Evolutionary conservation across 495 filamentous ascomycete species (phyloP).

Genomic region (Eremomyces bilateralis): DNA sequence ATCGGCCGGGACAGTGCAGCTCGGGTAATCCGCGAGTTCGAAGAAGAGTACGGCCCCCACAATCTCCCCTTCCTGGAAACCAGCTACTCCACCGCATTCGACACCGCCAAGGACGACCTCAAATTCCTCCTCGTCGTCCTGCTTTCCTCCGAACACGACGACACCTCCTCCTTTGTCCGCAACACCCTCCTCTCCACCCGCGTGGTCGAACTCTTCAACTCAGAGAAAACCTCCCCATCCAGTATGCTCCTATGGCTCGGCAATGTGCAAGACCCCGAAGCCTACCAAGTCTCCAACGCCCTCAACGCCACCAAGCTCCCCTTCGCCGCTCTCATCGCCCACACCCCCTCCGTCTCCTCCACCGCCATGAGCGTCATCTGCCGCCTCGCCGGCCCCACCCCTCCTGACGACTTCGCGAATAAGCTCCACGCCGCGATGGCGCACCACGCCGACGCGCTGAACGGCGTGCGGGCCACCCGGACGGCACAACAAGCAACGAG

Average conservation of each 20-base stretch:
- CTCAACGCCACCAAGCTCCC: constrained; percentile 79
- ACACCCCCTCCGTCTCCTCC: constrained; percentile 60
- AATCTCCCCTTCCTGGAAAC: constrained; percentile 55
- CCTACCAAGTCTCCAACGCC: constrained; percentile 70
- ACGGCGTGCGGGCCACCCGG: constrained; percentile 43
- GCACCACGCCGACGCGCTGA: constrained; percentile 46
- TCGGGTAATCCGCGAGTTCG: constrained; percentile 75
- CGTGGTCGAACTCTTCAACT: constrained; percentile 39
- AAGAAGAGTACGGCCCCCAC: constrained; percentile 67
- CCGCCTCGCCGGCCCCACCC: constrained; percentile 45
- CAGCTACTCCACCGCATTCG: constrained; percentile 75
- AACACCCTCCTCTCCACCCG: constrained; percentile 61
- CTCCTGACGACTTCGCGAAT: constrained; percentile 41
- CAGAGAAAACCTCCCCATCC: constrained; percentile 35
- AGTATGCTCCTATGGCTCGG: constrained; percentile 80
- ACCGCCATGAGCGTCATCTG: constrained; percentile 72
- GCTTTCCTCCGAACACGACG: constrained; percentile 79
- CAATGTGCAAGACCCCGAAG: constrained; percentile 75
- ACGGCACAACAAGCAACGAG: constrained; percentile 56
- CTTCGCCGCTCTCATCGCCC: constrained; percentile 61
- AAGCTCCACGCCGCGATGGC: constrained; percentile 48
- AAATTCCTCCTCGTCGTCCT: constrained; percentile 75
- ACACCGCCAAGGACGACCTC: constrained; percentile 71
- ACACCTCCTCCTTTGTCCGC: constrained; percentile 61
- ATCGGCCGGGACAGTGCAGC: constrained; percentile 73